phyloP scores from a whole-genome alignment of 768 basidiomycete genomes.

The Tylopilus rubrobrunneus region DNA sequence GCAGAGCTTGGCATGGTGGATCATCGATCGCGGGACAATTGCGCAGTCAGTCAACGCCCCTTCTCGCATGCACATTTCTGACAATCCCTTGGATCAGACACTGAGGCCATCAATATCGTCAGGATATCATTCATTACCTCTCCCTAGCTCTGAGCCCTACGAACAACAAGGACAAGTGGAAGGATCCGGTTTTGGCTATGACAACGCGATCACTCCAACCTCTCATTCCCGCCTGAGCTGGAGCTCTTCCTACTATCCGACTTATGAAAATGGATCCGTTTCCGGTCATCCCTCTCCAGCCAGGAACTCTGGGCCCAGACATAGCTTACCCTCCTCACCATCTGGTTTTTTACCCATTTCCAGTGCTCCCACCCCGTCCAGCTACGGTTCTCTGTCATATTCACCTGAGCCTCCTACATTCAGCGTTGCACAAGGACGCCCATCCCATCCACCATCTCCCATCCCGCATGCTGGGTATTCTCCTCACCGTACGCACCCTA shows the following conservation, averaged over 20 bases:
- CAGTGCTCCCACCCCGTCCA: conserved; percentile 31
- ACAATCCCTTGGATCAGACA: conserved; percentile 34
- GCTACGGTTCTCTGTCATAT: conserved; percentile 35
- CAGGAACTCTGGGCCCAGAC: conserved; percentile 50
- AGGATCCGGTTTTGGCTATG: conserved; percentile 36
- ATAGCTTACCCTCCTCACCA: conserved; percentile 61
- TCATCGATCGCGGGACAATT: conserved; percentile 51
- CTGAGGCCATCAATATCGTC: conserved; percentile 35
- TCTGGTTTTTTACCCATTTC: conserved; percentile 66
- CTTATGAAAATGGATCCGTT: conserved; percentile 39
- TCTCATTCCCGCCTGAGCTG: conserved; percentile 31
- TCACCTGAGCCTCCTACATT: conserved; percentile 31
- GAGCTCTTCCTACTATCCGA: conserved; percentile 41
- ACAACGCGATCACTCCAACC: conserved; percentile 36
- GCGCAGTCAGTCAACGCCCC: conserved; percentile 44
- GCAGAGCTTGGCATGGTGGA: conserved; percentile 58
- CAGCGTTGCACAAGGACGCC: conserved; percentile 39
- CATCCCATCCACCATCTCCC: conserved; percentile 28
- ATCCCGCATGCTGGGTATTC: conserved; percentile 20
- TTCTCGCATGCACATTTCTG: conserved; percentile 9
- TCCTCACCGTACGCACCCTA: conserved; percentile 15
- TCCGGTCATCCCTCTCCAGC: conserved; percentile 31
- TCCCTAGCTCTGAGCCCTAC: conserved; percentile 34
- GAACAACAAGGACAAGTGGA: conserved; percentile 35
- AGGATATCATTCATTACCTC: conserved; percentile 32